phyloP scores from a whole-genome alignment of 2,329 filamentous ascomycete species.

The Colletotrichum nymphaeae region DNA sequence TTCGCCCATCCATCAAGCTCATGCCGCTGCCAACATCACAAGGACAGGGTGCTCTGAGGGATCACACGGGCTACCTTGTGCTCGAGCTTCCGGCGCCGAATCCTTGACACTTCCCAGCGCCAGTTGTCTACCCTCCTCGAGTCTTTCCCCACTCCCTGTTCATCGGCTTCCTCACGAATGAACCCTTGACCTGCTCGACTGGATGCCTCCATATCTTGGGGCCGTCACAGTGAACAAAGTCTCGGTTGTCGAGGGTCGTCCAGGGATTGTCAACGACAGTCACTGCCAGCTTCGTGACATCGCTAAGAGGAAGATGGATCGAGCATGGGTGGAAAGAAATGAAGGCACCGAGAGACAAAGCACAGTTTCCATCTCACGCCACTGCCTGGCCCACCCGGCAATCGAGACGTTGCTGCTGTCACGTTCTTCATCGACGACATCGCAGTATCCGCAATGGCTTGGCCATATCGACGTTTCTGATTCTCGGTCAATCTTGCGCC shows the following conservation, averaged over 20 bases:
- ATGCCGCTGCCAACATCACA: not conserved
- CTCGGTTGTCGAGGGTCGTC: not conserved
- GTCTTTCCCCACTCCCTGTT: not conserved
- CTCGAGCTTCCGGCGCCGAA: not conserved
- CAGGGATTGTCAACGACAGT: not conserved
- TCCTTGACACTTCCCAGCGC: slow-evolving; percentile 14
- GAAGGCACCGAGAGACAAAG: not conserved
- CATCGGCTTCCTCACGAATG: not conserved
- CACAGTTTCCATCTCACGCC: slow-evolving; percentile 1
- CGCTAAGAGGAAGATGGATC: not conserved
- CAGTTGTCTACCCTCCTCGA: not conserved
- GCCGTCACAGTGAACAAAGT: not conserved
- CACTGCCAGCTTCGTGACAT: slow-evolving; percentile 1
- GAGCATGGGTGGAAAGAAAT: slow-evolving; percentile 7
- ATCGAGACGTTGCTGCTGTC: not conserved
- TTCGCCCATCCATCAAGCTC: not conserved
- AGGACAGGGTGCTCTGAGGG: not conserved
- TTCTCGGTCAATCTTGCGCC: not conserved
- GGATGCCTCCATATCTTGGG: not conserved
- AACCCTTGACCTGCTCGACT: not conserved
- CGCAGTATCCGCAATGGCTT: not conserved
- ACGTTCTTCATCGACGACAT: not conserved
- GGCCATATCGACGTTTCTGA: not conserved
- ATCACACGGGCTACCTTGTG: not conserved
- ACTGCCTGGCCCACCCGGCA: not conserved